Evolutionary conservation across 1,284 basidiomycete species (phyloP), one percentile per base, ranked within the genome.

Genomic region (Tilletia horrida): DNA sequence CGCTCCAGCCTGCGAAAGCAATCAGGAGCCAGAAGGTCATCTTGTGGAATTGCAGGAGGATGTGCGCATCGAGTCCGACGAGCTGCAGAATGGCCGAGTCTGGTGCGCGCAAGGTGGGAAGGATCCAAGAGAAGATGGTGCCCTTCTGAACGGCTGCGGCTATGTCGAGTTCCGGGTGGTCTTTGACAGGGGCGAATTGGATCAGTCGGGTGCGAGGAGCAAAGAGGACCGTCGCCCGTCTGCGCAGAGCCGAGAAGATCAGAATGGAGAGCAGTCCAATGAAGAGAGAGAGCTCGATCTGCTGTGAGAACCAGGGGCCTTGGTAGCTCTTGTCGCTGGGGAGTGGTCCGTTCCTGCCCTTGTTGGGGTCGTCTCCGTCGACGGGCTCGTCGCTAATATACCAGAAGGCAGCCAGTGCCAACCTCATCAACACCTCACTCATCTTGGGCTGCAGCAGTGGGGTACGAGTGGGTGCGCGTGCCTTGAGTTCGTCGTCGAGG

Each of bases 71-170:
- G 62, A 98, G 84, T 0, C 95, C 95, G 13, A 97, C 94, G 48
- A 95, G 94, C 81, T 97, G 94, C 0, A 97, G 85, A n/a, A 97
- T 89, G 2, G 91, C 91, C 76, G 91, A 92, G 79, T 97, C 95
- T 52, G 91, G 92, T 0, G 91, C 92, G 67, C 87, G 85, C 66
- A 97, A 86, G 0, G 94, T 97, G 0, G 95, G 95, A 71, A 93
- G 82, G 71, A 97, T 91, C 95, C 95, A 98, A 23, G 92, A 92
- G 83, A 97, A 93, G 83, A 95, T 85, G 73, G 44, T 35, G 18
- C 43, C 47, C 2, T 27, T 14, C 61, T 62, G 42, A 8, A 62
- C 42, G 9, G 40, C 61, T 23, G 11, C 4, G 31, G 40, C 42
- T 8, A 45, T 44, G 42, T 90, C 90, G 4, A 88, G 88, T 78